Evolutionary conservation across 352 stramenopile genomes (phyloP), one percentile per base, ranked within the genome.

Genomic region (Globisporangium lucens): DNA sequence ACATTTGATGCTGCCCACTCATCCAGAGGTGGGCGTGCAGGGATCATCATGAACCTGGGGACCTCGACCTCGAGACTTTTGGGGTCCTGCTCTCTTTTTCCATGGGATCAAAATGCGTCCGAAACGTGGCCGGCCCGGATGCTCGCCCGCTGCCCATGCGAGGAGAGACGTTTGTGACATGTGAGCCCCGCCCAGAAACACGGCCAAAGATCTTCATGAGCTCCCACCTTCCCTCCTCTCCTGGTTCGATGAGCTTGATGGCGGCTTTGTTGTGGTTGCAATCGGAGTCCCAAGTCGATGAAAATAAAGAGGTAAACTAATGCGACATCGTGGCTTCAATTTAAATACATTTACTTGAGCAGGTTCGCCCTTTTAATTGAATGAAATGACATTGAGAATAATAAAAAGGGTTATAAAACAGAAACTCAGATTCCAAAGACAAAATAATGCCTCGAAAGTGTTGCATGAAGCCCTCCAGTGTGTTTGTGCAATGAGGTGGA

Each of bases 401-500:
- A n/a, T 56, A 56, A 20, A 35, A 4, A 33, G 51, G 24, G n/a
- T 29, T 51, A 7, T 51, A 51, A 51, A 22, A 51, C 17, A 51
- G 43, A 51, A 51, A 51, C 43, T 51, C 43, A 51, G 41, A 49
- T 49, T 41, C 9, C 35, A 41, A 41, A 12, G 43, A 17, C 43
- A 51, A 51, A 24, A 24, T 24, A 24, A 24, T 24, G n/a, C 15
- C 27, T 36, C 17, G 13, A 13, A 56, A 38, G 52, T 30, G 13
- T 59, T 22, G 51, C 27, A 29, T 35, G 15, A 57, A 57, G 24
- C 30, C 30, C 30, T 51, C 24, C 24, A n/a, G 2, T 13, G 47
- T 47, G 43, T 57, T 65, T 65, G 59, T 56, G 43, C 9, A 65
- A 65, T 52, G 59, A 65, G 59, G 29, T 46, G 24, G 43, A 57